Evolutionary conservation across 257 asterid genomes (phyloP), one percentile per base, ranked within the genome.

Genomic region (Cynanchum wilfordii): DNA sequence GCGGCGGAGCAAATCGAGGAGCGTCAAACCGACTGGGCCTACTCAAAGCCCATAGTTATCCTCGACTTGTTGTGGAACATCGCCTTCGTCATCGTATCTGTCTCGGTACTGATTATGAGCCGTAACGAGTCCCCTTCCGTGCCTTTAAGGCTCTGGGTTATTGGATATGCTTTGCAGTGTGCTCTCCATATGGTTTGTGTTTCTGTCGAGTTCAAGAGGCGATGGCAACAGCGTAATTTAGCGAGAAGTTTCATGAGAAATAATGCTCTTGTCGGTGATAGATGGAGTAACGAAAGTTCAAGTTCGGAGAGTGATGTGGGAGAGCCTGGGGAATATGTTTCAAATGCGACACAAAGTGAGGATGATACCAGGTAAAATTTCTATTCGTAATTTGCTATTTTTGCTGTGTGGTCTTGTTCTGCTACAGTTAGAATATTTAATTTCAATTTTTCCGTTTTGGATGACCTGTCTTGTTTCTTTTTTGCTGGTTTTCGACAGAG

Each of bases 21-120:
- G 70, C 78, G 96, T 7, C 97, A 92, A 63, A 92, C 88, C 86
- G 96, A 92, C 70, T 92, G 98, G 98, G 95, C 96, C 1, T 88
- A 92, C 81, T 92, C 97, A 5, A 92, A 88, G 86, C 97, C 96
- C 27, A 81, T 92, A 24, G 93, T 92, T n/a, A 75, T 89, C 19
- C 78, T 92, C 9, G 97, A 92, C 88, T 85, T 89, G 16, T 57
- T 88, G 2, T 92, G 97, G 97, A 92, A 92, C 84, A 71, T 92
- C 67, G 92, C 88, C 1, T 92, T 89, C 76, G 84, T 92, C 40
- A 58, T 76, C n/a, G 84, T 82, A 5, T 80, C 89, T 10, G 36
- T 75, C 40, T 76, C 80, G n/a, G 89, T 85, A 71, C 50, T 85
- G 73, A 70, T 76, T 50, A 50, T 80, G 59, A 85, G 89, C 80